These are phyloP conservation scores for Baffinella frigidus DNA, from an alignment of 208 protist genomes.

Conservation along the genomic window DNA sequence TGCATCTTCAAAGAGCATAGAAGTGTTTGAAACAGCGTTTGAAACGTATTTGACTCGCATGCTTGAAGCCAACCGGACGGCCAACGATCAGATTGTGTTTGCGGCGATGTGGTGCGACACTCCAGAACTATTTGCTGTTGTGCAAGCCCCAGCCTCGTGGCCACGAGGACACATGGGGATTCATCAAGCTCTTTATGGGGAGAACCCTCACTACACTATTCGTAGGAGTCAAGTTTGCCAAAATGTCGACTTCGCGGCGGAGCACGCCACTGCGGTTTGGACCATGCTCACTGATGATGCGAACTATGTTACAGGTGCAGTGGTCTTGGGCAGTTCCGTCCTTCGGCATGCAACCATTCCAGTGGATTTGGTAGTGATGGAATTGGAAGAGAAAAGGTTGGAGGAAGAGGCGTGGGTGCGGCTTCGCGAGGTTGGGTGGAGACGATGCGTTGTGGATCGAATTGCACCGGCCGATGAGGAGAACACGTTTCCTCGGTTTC, in stretches of 20 bases:
- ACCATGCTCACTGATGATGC: background rate
- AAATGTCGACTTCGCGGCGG: background rate
- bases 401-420: too few relatives aligned
- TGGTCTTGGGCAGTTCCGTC: background rate
- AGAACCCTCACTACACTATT: too few relatives aligned
- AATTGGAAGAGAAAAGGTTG: background rate
- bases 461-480: background rate
- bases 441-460: background rate
- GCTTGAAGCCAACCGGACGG: too few relatives aligned
- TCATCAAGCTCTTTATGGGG: background rate
- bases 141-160: too few relatives aligned
- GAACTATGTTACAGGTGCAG: background rate
- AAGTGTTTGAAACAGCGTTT: too few relatives aligned
- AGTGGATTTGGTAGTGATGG: background rate
- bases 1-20: too few relatives aligned
- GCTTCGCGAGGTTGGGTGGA: background rate
- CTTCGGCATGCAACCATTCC: background rate
- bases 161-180: too few relatives aligned
- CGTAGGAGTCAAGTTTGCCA: background rate
- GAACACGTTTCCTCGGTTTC: background rate
- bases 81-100: too few relatives aligned
- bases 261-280: background rate
- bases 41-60: too few relatives aligned
- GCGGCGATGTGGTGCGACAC: too few relatives aligned
- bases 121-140: too few relatives aligned